Evolutionary conservation across 768 basidiomycete genomes (phyloP).

Genomic region (Mycena indigotica): DNA sequence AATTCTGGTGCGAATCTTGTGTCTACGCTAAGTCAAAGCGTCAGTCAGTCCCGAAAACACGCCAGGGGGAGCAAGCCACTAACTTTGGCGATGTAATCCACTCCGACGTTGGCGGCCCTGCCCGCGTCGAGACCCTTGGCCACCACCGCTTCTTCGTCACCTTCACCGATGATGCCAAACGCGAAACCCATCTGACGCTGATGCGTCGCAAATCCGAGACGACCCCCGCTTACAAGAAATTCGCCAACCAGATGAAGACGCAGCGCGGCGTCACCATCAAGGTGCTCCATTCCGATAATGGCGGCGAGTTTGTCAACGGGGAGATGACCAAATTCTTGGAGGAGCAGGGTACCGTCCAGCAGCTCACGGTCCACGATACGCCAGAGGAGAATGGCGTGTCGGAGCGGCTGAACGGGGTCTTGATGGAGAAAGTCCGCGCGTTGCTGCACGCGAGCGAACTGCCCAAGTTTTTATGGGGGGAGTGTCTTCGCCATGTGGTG

Average conservation of each 20-base stretch:
- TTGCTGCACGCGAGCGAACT: constrained; percentile 29
- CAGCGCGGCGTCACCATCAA: constrained; percentile 31
- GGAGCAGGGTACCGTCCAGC: constrained; percentile 15
- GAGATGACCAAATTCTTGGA: constrained; percentile 22
- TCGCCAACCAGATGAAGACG: constrained; percentile 25
- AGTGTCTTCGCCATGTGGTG: constrained; percentile 26
- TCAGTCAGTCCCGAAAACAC: constrained; percentile 27
- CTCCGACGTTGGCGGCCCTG: constrained; percentile 39
- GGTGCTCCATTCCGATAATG: constrained; percentile 27
- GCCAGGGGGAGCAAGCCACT: constrained; percentile 14
- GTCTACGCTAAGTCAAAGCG: constrained; percentile 29
- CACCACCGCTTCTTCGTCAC: constrained; percentile 30
- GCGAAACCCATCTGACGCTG: constrained; percentile 25
- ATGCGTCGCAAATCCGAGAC: constrained; percentile 31
- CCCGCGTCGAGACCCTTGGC: constrained; percentile 21
- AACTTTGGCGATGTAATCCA: constrained; percentile 34
- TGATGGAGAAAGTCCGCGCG: constrained; percentile 32
- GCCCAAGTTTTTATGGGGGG: constrained; percentile 35
- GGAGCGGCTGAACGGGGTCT: constrained; percentile 34
- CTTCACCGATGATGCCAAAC: constrained; percentile 36
- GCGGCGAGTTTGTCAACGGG: constrained; percentile 7
- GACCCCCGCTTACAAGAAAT: constrained; percentile 25
- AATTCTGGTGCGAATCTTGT: constrained; percentile 30
- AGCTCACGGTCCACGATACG: constrained; percentile 5
- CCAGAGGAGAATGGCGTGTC: constrained; percentile 42